Percentiles rank a stretch among this genome's conserved stretches.
Evolutionary conservation across 148 eudicot genomes (phyloP).

Genomic region (Rhododendron williamsianum): DNA sequence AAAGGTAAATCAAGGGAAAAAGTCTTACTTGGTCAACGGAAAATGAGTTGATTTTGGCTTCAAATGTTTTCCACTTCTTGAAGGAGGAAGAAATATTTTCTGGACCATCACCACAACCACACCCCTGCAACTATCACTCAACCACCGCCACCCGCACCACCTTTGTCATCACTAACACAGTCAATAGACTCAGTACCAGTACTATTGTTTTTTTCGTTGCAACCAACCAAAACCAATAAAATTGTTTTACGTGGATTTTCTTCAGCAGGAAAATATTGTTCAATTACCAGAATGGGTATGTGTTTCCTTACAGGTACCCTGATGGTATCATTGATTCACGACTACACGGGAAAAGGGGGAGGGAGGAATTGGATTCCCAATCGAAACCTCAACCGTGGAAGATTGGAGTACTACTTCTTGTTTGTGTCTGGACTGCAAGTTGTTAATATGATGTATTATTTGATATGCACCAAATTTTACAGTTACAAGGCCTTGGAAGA

Average conservation of each 20-base stretch:
- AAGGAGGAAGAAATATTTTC: neutral
- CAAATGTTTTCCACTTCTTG: neutral
- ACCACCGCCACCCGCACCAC: neutral
- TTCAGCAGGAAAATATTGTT: neutral
- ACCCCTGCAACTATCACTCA: neutral
- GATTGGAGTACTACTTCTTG: constrained; percentile 32
- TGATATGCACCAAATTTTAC: constrained; percentile 27
- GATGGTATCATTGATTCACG: constrained; percentile 41
- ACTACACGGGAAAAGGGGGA: constrained; percentile 20
- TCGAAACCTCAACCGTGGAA: constrained; percentile 34
- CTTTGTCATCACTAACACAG: neutral
- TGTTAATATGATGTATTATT: constrained; percentile 27
- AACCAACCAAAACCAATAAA: neutral
- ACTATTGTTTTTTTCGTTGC: neutral
- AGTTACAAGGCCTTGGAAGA: constrained; percentile 35
- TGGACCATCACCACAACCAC: neutral
- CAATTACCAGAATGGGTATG: neutral
- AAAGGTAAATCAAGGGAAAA: neutral
- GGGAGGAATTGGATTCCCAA: constrained; percentile 36
- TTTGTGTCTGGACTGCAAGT: constrained; percentile 35
- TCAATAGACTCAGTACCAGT: too few relatives aligned
- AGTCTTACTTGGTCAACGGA: neutral
- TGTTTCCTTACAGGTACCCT: constrained; percentile 15
- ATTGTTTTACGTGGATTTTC: neutral
- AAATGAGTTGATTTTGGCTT: neutral